Evolutionary conservation across 2,329 filamentous ascomycete species (phyloP).

Genomic region (Exophiala aquamarina): DNA sequence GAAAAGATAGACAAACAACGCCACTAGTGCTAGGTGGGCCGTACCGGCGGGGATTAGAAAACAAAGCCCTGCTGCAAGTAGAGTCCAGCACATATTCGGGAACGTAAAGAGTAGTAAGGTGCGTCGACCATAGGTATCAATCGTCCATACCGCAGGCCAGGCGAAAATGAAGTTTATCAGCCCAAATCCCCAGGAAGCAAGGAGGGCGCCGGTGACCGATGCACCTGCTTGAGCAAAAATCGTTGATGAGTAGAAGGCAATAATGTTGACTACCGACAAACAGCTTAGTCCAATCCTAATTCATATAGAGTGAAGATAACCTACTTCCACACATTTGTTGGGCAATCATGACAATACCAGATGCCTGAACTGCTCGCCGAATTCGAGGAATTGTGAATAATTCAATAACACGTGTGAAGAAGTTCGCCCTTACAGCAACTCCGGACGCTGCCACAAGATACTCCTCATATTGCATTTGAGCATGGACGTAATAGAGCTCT

Average conservation of each 20-base stretch:
- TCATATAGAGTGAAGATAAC: too few relatives aligned
- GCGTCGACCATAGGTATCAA: constrained; percentile 66
- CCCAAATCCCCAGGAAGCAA: constrained; percentile 65
- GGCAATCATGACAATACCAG: constrained; percentile 52
- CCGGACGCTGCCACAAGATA: too few relatives aligned
- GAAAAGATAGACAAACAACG: constrained; percentile 43
- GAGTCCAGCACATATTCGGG: constrained; percentile 58
- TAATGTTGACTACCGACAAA: constrained; percentile 33
- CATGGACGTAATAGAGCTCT: constrained; percentile 58
- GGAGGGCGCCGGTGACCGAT: constrained; percentile 54
- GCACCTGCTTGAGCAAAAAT: constrained; percentile 58
- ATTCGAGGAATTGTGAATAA: constrained; percentile 30
- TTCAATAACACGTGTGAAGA: constrained; percentile 43
- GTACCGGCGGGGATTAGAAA: constrained; percentile 48
- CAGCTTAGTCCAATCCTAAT: too few relatives aligned
- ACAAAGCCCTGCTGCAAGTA: constrained; percentile 54
- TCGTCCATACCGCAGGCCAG: constrained; percentile 57
- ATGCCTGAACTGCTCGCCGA: constrained; percentile 29
- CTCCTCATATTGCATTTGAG: too few relatives aligned
- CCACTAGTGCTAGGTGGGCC: constrained; percentile 40
- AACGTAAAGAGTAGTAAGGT: constrained; percentile 64
- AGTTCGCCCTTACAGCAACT: too few relatives aligned
- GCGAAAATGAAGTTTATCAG: constrained; percentile 64
- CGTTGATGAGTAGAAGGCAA: constrained; percentile 52
- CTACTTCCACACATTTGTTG: constrained; percentile 35